Base-by-base conservation (phyloP, 176 grass and related monocot species). In the Chloris gayana region DNA sequence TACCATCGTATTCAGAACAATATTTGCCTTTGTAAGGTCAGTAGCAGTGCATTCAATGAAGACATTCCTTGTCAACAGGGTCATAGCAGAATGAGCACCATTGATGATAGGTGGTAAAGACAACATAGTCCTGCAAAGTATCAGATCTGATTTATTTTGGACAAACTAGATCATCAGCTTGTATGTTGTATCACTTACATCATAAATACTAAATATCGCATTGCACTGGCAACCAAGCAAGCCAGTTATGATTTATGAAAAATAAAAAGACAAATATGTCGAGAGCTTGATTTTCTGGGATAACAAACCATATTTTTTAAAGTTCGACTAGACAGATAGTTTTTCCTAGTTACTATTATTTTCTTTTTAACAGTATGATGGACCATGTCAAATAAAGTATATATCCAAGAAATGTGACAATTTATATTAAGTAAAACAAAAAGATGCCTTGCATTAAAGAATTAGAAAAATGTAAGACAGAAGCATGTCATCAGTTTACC, bases 1-100 rank as follows among this genome's bases (percentile, higher is more conserved):
- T 86, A 99, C 96, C 96, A 99, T 86, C 85, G 96, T 95, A 84
- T 93, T 99, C 69, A 99, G 70, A 56, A 99, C 96, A 91, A 99
- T 95, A 25, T 95, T 99, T 84, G 96, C 88, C 82, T 99, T 99
- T 32, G 96, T 99, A 84, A 95, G 87, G 80, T 99, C 90, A 27
- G 96, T 99, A 53, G 93, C 93, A 67, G 96, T 95, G 84, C 96
- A 99, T 85, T 99, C 96, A 59, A 99, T 91, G 66, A 99, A 95
- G 25, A 95, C 88, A 77, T 99, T 95, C 67, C 64, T 93, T 72
- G 96, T 99, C 72, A 82, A 77, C 47, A 99, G 80, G 49, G 84
- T 85, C 61, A 99, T 95, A 60, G 96, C 96, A 83, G 93, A 99
- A 86, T 99, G 96, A 27, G 93, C 82, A 72, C 96, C 84, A 86